phyloP scores from a whole-genome alignment of 2,329 filamentous ascomycete species.

The Ciborinia camelliae region DNA sequence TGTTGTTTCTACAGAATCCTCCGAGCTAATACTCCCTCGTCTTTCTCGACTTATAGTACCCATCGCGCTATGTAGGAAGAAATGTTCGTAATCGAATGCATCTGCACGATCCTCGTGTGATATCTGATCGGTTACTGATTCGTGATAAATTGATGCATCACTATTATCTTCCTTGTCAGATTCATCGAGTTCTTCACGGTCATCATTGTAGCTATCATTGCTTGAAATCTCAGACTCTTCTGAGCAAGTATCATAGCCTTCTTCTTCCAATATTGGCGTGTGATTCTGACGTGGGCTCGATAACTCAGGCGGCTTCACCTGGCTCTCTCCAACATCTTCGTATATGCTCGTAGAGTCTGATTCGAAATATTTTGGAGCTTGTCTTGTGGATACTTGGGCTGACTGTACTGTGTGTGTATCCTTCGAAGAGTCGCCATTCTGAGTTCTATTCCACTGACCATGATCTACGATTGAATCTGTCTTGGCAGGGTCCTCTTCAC shows the following conservation, averaged over 20 bases:
- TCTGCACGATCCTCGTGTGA: conserved; percentile 93
- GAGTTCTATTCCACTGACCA: conserved; percentile 27
- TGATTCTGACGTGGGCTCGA: neutral
- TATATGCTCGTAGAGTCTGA: conserved; percentile 34
- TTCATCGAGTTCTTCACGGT: conserved; percentile 36
- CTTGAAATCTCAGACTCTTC: conserved; percentile 7
- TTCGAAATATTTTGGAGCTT: conserved; percentile 24
- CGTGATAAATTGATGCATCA: conserved; percentile 61
- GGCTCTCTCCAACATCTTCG: conserved; percentile 32
- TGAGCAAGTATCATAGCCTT: conserved; percentile 27
- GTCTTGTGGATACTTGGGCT: conserved; percentile 5
- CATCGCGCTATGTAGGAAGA: conserved; percentile 90
- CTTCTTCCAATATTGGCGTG: conserved; percentile 25
- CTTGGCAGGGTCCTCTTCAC: conserved; percentile 28
- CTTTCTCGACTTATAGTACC: conserved; percentile 64
- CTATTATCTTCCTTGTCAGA: conserved; percentile 56
- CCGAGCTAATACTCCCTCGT: conserved; percentile 54
- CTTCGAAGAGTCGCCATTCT: conserved; percentile 6
- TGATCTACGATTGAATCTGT: conserved; percentile 32
- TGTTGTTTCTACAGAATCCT: conserved; percentile 60
- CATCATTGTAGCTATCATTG: conserved; percentile 40
- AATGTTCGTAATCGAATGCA: conserved; percentile 94
- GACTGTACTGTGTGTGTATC: conserved; percentile 1
- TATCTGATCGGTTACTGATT: conserved; percentile 55
- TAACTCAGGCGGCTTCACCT: conserved; percentile 1